Evolutionary conservation across 2,329 filamentous ascomycete species (phyloP), one percentile per base, ranked within the genome.

Genomic region (Fusarium sp.): DNA sequence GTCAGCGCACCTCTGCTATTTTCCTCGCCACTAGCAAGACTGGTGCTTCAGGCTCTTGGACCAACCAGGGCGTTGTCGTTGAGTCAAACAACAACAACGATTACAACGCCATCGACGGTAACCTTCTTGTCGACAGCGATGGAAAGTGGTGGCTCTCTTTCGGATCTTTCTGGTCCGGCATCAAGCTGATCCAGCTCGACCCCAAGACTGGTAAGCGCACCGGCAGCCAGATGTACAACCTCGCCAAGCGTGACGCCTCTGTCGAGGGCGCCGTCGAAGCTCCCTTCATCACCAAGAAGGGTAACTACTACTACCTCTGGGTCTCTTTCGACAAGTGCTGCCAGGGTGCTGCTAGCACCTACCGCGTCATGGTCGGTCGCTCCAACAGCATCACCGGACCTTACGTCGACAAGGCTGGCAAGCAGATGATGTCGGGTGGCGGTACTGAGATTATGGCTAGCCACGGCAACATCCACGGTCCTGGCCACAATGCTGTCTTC

Each of bases 281-380:
- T 0, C 77, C 77, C 18, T 76, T 65, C 63, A 78, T 78, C 48
- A 68, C 56, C n/a, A 72, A 70, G 18, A 65, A 58, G 34, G 76
- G 76, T 21, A 71, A 66, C 61, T 77, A 70, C 46, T 78, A 78
- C 65, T 78, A 78, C 53, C 74, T 78, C n/a, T 78, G 75, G 75
- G 73, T 74, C 3, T 76, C 77, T 1, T 78, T 78, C 16, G 77
- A 78, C 54, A 72, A 58, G 41, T 78, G 77, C 69, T 78, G 77
- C 25, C 42, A 66, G 7, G 77, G 77, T 23, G 75, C 75, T 14
- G 52, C 65, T 3, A 77, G 76, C 69, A 78, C 76, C 0, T 78
- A 78, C 45, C 74, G 76, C 13, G 68, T 74, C 50, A 78, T 78
- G 76, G 76, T 78, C n/a, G 76, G 76, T 8, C 76, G 76, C 0